Conservation (phyloP, 108 stramenopile species). For the Fistulifera solaris region DNA sequence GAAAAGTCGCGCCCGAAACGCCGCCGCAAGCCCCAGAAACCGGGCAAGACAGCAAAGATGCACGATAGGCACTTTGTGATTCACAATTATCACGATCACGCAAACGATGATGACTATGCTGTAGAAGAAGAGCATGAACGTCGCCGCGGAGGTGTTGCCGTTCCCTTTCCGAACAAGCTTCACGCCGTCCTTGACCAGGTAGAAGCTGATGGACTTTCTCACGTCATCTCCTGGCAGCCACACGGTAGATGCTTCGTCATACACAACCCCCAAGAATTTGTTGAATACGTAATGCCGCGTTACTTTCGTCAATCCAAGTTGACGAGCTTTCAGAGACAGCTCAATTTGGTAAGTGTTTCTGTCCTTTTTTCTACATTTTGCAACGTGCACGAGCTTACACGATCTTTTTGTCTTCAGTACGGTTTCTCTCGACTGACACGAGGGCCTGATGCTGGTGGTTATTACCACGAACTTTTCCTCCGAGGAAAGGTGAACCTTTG, state of each 20-base stretch:
- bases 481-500: constrained; percentile 37
- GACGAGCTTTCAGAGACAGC: constrained; percentile 81
- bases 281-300: constrained; percentile 56
- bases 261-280: constrained; percentile 63
- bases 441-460: constrained; percentile 44
- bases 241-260: constrained; percentile 76
- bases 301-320: constrained; percentile 45
- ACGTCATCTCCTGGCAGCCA: constrained; percentile 65
- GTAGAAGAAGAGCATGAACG: constrained; percentile 7
- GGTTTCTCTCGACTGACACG: constrained; percentile 40
- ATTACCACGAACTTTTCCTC: constrained; percentile 59
- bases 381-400: neutral
- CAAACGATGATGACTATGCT: constrained; percentile 20
- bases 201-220: constrained; percentile 32
- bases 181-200: constrained; percentile 59
- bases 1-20: constrained; percentile 34
- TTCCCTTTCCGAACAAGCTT: constrained; percentile 60
- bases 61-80: constrained; percentile 63
- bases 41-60: constrained; percentile 67
- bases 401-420: constrained; percentile 25
- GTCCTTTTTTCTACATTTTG: neutral
- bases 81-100: constrained; percentile 66
- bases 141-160: constrained; percentile 42
- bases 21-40: constrained; percentile 53
- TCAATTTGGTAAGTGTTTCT: constrained; percentile 25